Percentiles rank a stretch among this genome's conserved stretches.
Conservation (phyloP, 352 stramenopile species). For the Peronospora destructor region DNA sequence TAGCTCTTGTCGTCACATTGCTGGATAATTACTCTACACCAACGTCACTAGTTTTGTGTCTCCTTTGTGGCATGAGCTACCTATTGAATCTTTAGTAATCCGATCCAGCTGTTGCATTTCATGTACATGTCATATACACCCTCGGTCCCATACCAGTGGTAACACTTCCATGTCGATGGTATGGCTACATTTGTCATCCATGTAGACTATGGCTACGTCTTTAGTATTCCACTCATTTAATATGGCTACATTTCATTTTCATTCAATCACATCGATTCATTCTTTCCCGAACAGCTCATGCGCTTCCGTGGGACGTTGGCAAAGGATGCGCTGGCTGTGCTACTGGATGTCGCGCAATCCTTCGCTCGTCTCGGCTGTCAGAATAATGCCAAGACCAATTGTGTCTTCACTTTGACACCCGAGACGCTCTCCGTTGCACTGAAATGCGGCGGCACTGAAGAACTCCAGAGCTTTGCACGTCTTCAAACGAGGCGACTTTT, state of each 20-base stretch:
- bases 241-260: neutral
- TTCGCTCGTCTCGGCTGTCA: conserved; percentile 57
- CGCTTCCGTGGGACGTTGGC: conserved; percentile 72
- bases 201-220: too few species aligned
- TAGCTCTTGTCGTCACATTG: conserved; percentile 12
- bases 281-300: conserved; percentile 23
- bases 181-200: too few species aligned
- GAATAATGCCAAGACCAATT: conserved; percentile 49
- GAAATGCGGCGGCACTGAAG: conserved; percentile 59
- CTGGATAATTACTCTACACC: conserved; percentile 5
- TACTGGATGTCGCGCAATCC: conserved; percentile 70
- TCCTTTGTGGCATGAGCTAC: conserved; percentile 34
- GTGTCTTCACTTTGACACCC: conserved; percentile 66
- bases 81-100: conserved; percentile 78
- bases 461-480: conserved; percentile 73
- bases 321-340: conserved; percentile 66
- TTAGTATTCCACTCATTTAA: too few species aligned
- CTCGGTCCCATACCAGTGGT: too few species aligned
- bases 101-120: conserved; percentile 45
- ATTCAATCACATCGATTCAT: conserved; percentile 13
- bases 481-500: conserved; percentile 64
- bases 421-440: conserved; percentile 58
- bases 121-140: neutral
- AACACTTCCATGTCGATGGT: too few species aligned
- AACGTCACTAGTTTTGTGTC: conserved; percentile 12